Conservation (phyloP, 1,139 yeast species). For the Suhomyces coccinellae region DNA sequence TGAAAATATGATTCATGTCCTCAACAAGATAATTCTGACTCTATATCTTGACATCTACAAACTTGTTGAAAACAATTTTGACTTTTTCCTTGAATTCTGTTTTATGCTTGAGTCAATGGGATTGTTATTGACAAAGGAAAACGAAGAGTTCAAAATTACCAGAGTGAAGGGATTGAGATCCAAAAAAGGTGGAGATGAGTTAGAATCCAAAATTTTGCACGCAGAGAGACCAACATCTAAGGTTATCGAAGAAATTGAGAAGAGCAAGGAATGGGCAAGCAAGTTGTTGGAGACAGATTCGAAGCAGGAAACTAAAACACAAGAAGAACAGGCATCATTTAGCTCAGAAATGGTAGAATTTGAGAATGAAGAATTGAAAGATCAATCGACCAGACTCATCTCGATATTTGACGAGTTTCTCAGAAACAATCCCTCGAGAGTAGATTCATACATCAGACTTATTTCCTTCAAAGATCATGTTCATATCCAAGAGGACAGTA, state of each 20-base stretch:
- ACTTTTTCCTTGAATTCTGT: conserved; percentile 49
- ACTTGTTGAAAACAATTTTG: conserved; percentile 26
- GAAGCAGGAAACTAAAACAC: neutral
- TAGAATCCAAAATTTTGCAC: conserved; percentile 20
- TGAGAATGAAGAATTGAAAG: conserved; percentile 16
- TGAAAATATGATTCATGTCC: conserved; percentile 29
- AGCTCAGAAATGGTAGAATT: conserved; percentile 12
- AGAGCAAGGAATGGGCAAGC: conserved; percentile 30
- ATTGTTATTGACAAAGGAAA: conserved; percentile 53
- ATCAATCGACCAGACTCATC: conserved; percentile 22
- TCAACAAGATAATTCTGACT: conserved; percentile 24
- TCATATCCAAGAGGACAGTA: conserved; percentile 25
- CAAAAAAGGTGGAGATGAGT: conserved; percentile 29
- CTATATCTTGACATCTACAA: conserved; percentile 24
- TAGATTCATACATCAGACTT: conserved; percentile 26
- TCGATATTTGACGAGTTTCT: conserved; percentile 22
- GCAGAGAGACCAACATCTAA: conserved; percentile 29
- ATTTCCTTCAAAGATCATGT: conserved; percentile 43
- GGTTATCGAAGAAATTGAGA: conserved; percentile 31
- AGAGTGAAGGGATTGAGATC: conserved; percentile 72
- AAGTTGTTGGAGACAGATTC: conserved; percentile 21
- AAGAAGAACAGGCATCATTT: conserved; percentile 3
- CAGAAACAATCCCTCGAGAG: conserved; percentile 20
- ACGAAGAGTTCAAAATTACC: conserved; percentile 45
- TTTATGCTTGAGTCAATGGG: conserved; percentile 78